Evolutionary conservation across 345 rosid genomes (phyloP).

Genomic region (Populus simonii): DNA sequence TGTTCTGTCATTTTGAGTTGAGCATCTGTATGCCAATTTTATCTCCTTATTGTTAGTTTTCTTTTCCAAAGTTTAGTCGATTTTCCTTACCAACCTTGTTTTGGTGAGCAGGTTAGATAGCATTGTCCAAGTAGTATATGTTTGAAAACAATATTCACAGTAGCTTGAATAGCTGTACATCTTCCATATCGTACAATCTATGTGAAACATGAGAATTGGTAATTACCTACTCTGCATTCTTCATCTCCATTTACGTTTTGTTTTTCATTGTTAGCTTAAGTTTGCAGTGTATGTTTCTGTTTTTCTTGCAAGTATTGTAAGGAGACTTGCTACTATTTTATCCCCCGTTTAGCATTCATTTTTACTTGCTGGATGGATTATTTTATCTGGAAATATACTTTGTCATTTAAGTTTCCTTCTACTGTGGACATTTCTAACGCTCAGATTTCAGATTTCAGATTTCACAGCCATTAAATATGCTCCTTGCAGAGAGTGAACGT

Average conservation of each 20-base stretch:
- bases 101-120: conserved; percentile 21
- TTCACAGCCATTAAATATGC: conserved; percentile 6
- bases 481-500: conserved; percentile 52
- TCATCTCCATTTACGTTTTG: neutral
- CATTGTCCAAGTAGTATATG: conserved; percentile 6
- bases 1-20: neutral
- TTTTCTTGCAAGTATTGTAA: neutral
- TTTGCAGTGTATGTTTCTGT: neutral
- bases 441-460: neutral
- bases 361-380: neutral
- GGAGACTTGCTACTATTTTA: neutral
- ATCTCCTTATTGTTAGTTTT: neutral
- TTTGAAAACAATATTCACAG: conserved; percentile 27
- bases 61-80: neutral
- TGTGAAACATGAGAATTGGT: conserved; percentile 66
- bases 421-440: neutral
- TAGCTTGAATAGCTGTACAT: conserved; percentile 17
- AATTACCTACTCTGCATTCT: neutral
- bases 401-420: neutral
- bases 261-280: neutral
- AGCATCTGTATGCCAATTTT: neutral
- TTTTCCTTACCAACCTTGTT: conserved; percentile 3
- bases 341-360: neutral
- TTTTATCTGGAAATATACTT: neutral
- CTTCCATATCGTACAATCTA: conserved; percentile 16